Evolutionary conservation across 2,329 filamentous ascomycete genomes (phyloP), one percentile per base, ranked within the genome.

Genomic region (Cladosporium sp.): DNA sequence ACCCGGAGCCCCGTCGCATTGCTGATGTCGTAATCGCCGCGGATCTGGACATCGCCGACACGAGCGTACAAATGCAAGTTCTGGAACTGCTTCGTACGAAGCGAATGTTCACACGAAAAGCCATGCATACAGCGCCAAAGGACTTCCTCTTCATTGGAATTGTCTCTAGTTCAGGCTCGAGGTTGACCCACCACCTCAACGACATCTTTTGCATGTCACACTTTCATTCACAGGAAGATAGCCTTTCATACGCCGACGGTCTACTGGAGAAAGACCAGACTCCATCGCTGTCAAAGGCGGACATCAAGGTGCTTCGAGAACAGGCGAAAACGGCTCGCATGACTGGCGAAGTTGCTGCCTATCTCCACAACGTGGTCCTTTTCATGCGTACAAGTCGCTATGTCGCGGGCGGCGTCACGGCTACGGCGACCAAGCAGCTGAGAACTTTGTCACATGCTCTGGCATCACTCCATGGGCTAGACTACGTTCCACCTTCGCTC

Each of bases 171-270:
- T 63, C 67, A 15, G 52, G 55, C 7, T 53, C 59, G 6, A 61
- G 65, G 15, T 55, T 77, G 39, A 68, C 61, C 2, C 62, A 66
- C 36, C 75, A 77, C 57, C 57, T 78, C 49, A 94, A 90, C 60
- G 89, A 97, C 52, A 82, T 87, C 56, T 85, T 97, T 57, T 88
- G 90, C 64, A 83, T 97, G 51, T 92, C 88, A 0, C 91, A 97
- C 67, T 88, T 84, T 71, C 90, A 97, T 61, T 5, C 67, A 69
- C 40, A 35, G 13, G 45, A 39, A n/a, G 45, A 48, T n/a, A 36
- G 45, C 8, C 13, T 48, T 7, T 8, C 45, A 1, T 48, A 48
- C 6, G 63, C 74, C 8, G 36, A 50, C 11, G 40, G 43, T 9
- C 5, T 38, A 22, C 3, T 47, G 8, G 40, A 40, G n/a, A 48